Conservation (phyloP, 2,329 filamentous ascomycete genomes). For the Fusarium liriodendri region DNA sequence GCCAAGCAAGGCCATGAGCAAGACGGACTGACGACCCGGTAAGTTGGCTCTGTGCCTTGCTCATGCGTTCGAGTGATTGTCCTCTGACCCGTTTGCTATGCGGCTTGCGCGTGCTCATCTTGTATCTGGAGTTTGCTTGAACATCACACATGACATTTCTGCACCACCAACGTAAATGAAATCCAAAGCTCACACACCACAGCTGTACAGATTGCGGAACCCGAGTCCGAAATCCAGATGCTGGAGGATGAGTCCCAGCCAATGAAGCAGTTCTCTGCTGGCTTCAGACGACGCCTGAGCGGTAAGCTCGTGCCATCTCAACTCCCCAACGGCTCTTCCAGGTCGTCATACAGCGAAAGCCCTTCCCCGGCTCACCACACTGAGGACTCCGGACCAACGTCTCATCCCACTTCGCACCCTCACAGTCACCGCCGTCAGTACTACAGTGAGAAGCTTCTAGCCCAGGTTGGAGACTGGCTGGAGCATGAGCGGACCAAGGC, state of each 20-base stretch:
- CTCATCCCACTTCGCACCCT: constrained; percentile 38
- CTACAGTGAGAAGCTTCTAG: constrained; percentile 69
- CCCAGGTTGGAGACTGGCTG: constrained; percentile 86
- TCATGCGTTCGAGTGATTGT: constrained; percentile 17
- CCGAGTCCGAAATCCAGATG: constrained; percentile 48
- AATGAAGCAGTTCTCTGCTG: constrained; percentile 48
- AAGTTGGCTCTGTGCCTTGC: constrained; percentile 2
- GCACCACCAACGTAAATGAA: not conserved
- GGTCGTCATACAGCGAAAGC: constrained; percentile 55
- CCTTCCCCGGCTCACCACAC: constrained; percentile 43
- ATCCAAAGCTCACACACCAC: constrained; percentile 37
- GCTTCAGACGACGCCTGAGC: constrained; percentile 49
- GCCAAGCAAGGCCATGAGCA: not conserved
- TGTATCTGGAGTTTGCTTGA: not conserved
- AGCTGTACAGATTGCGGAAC: constrained; percentile 70
- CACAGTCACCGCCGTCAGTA: constrained; percentile 51
- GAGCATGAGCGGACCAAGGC: constrained; percentile 78
- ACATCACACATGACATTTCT: not conserved
- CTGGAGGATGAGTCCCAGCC: constrained; percentile 48
- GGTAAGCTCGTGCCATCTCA: constrained; percentile 45
- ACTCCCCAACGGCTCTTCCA: constrained; percentile 54
- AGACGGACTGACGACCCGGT: not conserved
- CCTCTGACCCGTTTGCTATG: not conserved
- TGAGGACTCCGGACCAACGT: constrained; percentile 43
- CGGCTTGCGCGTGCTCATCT: not conserved